These are phyloP conservation scores for Ceratobasidium sp. DNA, from an alignment of 1,284 basidiomycete species.

Conservation along the genomic window DNA sequence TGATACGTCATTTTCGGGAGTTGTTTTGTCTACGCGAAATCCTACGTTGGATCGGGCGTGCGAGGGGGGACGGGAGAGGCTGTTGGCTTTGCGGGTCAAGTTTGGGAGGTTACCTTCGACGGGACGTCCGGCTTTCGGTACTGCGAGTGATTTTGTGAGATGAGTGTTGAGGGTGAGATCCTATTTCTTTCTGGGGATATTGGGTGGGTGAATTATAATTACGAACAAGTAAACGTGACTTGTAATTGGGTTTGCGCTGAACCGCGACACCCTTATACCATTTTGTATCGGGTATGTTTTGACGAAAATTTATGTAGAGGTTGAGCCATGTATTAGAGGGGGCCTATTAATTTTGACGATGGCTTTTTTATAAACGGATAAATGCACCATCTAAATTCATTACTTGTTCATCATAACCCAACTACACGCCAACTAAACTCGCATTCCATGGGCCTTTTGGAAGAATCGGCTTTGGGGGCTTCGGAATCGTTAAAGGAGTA, in stretches of 20 bases:
- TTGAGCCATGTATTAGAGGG: no score
- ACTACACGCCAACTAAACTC: slow-evolving; percentile 14
- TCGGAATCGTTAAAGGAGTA: slow-evolving; percentile 11
- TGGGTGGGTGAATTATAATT: neutral
- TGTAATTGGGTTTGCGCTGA: neutral
- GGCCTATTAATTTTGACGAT: no score
- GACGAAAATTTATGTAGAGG: no score
- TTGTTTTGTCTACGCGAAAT: slow-evolving; percentile 36
- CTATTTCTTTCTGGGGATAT: neutral
- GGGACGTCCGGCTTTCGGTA: slow-evolving; percentile 35
- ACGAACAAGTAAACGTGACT: neutral
- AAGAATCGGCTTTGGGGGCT: slow-evolving; percentile 7
- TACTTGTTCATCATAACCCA: neutral
- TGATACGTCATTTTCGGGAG: slow-evolving; percentile 36
- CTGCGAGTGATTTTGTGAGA: neutral
- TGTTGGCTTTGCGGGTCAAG: slow-evolving; percentile 27
- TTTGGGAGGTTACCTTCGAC: slow-evolving; percentile 11
- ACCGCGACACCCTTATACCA: neutral
- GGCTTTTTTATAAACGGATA: no score
- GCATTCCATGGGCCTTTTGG: slow-evolving; percentile 18
- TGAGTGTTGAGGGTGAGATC: neutral
- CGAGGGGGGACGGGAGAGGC: slow-evolving; percentile 27
- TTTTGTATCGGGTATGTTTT: neutral
- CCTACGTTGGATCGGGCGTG: slow-evolving; percentile 41
- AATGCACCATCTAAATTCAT: no score